Evolutionary conservation across 2,329 filamentous ascomycete species (phyloP), one percentile per base, ranked within the genome.

Genomic region (Byssochlamys sp.): DNA sequence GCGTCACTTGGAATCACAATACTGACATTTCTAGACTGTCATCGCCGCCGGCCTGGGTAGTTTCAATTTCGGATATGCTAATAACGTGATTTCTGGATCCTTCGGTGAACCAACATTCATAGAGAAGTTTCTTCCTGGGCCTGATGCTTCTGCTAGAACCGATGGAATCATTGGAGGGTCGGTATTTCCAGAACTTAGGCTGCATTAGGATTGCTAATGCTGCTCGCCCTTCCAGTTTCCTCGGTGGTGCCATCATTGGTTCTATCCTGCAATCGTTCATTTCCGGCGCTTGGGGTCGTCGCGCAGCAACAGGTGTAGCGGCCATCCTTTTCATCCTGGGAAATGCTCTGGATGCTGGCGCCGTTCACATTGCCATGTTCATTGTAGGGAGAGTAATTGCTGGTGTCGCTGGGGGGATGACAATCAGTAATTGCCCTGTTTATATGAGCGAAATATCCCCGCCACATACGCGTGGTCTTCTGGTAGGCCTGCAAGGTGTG

Each of bases 1-100:
- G 24, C 28, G 12, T 27, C 9, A 27, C 27, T 27, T 52, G 10
- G 2, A 24, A 9, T n/a, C 25, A n/a, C 1, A 11, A 12, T 14
- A 50, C 26, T 33, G 12, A 28, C 25, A 6, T 26, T 12, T 19
- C 12, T 49, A 55, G 54, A 26, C 39, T 3, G 25, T 55, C 25
- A 26, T 60, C 4, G 61, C 60, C 2, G 68, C 68, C 1, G 60
- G 61, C 11, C 53, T 70, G 4, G 68, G 65, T 2, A 63, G 66
- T 33, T 70, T 70, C 54, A 60, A 66, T 26, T 70, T 66, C 54
- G 67, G 67, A 49, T 70, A 66, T 57, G 60, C 65, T 10, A 65
- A 62, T 55, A 70, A 70, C 57, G 58, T 62, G 19, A 68, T 70
- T 56, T 63, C 65, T 26, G 64, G 67, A 2, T 66, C 67, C 1